Conservation (phyloP, 495 filamentous ascomycete species). For the Aspergillus avenaceus region DNA sequence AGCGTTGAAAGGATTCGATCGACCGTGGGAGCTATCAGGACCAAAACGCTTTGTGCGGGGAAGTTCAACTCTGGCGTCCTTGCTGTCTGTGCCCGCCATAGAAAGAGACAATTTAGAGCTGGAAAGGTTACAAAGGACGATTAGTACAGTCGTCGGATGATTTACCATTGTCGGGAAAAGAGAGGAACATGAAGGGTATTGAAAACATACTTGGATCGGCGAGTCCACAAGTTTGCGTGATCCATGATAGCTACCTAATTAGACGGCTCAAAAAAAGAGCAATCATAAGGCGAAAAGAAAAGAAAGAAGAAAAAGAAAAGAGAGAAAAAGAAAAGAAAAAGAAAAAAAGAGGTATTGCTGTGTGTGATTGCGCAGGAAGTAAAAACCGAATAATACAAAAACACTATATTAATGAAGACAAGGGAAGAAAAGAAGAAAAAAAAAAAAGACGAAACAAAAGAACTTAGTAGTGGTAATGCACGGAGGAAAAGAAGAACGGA, state of each 20-base stretch:
- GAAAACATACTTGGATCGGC: constrained; percentile 76
- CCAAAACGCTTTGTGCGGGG: constrained; percentile 74
- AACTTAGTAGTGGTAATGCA: not conserved
- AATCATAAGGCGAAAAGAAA: constrained; percentile 36
- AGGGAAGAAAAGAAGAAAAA: not conserved
- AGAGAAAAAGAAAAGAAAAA: constrained; percentile 22
- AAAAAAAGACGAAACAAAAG: not conserved
- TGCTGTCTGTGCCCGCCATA: constrained; percentile 58
- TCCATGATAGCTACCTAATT: constrained; percentile 50
- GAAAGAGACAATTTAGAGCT: constrained; percentile 89
- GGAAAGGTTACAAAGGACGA: constrained; percentile 12
- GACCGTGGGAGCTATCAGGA: constrained; percentile 72
- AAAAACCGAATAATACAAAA: not conserved
- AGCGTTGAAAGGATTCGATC: constrained; percentile 82
- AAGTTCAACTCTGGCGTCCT: constrained; percentile 60
- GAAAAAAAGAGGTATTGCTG: constrained; percentile 14
- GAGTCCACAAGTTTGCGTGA: constrained; percentile 79
- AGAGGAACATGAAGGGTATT: constrained; percentile 12
- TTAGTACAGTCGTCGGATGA: not conserved
- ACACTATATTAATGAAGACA: not conserved
- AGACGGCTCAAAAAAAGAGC: constrained; percentile 39
- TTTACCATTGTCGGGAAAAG: not conserved
- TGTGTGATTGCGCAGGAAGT: not conserved
- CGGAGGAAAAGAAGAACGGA: not conserved
- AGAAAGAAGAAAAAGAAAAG: constrained; percentile 8